Conservation (phyloP, 2,329 filamentous ascomycete species). For the Delphinella strobiligena region DNA sequence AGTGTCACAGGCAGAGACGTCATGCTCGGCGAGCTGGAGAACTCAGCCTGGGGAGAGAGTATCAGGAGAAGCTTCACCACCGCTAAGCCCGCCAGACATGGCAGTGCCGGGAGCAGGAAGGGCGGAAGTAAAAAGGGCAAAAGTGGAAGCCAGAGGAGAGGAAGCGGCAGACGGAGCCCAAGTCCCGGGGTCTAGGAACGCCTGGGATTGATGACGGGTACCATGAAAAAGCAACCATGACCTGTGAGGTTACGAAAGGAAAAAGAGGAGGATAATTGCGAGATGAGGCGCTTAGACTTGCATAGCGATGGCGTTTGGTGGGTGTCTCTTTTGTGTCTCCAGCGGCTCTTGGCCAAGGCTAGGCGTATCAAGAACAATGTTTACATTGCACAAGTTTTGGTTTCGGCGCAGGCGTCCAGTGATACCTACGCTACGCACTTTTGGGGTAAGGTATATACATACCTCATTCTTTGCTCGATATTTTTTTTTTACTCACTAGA, state of each 20-base stretch:
- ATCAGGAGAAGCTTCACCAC: constrained; percentile 77
- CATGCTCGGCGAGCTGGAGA: constrained; percentile 73
- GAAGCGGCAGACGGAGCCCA: not conserved
- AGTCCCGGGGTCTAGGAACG: constrained; percentile 1
- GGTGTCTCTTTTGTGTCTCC: too few relatives aligned
- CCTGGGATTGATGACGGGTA: not conserved
- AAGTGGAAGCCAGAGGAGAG: too few relatives aligned
- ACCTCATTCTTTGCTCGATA: too few relatives aligned
- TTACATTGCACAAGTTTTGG: too few relatives aligned
- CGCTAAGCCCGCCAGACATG: not conserved
- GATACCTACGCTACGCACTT: too few relatives aligned
- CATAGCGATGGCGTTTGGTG: not conserved
- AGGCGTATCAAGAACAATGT: too few relatives aligned
- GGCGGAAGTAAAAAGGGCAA: not conserved
- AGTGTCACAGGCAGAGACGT: constrained; percentile 57
- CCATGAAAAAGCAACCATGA: too few relatives aligned
- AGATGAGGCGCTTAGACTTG: not conserved
- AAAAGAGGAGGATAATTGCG: not conserved
- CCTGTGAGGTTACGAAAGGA: not conserved
- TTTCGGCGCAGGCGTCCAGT: too few relatives aligned
- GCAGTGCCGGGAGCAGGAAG: not conserved
- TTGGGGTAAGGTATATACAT: too few relatives aligned
- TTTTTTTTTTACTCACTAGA: too few relatives aligned
- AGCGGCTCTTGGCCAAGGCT: too few relatives aligned
- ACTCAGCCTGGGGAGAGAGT: constrained; percentile 87